phyloP scores from a whole-genome alignment of 768 basidiomycete genomes.

The Russula sp. region DNA sequence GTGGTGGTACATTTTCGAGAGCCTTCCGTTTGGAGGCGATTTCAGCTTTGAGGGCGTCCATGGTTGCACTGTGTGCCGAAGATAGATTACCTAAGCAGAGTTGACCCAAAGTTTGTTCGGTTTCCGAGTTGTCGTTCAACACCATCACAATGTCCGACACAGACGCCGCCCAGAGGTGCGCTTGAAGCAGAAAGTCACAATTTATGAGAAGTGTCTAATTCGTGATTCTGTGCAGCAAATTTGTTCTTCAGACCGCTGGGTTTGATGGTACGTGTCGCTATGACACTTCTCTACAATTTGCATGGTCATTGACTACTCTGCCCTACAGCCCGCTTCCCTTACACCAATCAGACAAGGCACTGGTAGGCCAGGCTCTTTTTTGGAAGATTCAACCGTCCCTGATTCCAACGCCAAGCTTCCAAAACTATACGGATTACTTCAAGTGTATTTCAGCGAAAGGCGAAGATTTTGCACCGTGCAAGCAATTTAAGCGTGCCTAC shows the following conservation, averaged over 20 bases:
- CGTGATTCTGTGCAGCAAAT: conserved; percentile 53
- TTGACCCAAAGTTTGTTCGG: conserved; percentile 13
- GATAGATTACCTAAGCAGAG: conserved; percentile 21
- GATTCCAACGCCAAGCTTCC: conserved; percentile 54
- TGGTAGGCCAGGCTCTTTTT: conserved; percentile 55
- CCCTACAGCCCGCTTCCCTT: conserved; percentile 75
- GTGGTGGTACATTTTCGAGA: conserved; percentile 49
- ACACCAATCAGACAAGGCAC: conserved; percentile 93
- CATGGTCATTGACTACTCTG: conserved; percentile 20
- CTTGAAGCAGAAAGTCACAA: neutral
- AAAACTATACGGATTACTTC: conserved; percentile 98
- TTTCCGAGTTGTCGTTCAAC: conserved; percentile 36
- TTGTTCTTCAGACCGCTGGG: conserved; percentile 88
- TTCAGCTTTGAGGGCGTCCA: conserved; percentile 91
- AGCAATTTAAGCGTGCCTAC: conserved; percentile 96
- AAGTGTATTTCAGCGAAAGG: conserved; percentile 96
- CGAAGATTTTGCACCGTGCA: conserved; percentile 97
- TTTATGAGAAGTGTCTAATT: conserved; percentile 28
- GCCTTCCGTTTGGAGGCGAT: conserved; percentile 85
- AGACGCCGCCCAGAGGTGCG: conserved; percentile 53
- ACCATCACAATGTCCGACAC: conserved; percentile 56
- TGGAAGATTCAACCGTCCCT: neutral
- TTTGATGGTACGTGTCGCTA: conserved; percentile 73
- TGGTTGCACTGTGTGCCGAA: conserved; percentile 35
- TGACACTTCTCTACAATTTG: conserved; percentile 10